Conservation (phyloP, 306 rosid species). For the Trifolium repens region DNA sequence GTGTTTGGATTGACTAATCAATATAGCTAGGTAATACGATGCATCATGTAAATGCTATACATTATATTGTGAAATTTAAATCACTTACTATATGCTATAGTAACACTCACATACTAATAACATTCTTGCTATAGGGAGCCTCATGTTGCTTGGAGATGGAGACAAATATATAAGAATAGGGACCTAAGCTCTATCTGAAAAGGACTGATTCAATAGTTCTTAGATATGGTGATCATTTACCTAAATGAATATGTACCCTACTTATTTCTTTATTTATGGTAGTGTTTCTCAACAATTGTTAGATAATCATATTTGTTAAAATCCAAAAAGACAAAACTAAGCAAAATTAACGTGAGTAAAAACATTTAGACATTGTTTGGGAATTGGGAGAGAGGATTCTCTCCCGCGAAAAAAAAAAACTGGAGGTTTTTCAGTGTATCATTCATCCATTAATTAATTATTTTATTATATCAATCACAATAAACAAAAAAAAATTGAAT, state of each 20-base stretch:
- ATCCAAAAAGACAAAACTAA: too few relatives aligned
- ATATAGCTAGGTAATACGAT: slow-evolving; percentile 36
- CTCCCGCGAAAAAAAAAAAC: too few relatives aligned
- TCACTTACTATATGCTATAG: not conserved
- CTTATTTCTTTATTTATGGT: not conserved
- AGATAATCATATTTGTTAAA: too few relatives aligned
- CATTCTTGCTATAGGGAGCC: slow-evolving; percentile 47
- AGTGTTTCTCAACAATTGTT: not conserved
- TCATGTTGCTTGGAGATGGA: slow-evolving; percentile 28
- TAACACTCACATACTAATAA: slow-evolving; percentile 31
- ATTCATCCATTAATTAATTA: too few relatives aligned
- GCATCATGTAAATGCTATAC: not conserved
- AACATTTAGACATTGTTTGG: too few relatives aligned
- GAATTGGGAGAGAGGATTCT: too few relatives aligned
- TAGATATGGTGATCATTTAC: not conserved
- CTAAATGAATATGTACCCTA: not conserved
- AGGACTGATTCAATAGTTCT: not conserved
- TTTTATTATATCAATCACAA: too few relatives aligned
- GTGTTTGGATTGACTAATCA: slow-evolving; percentile 56
- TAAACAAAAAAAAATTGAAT: too few relatives aligned
- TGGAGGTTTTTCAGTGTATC: too few relatives aligned
- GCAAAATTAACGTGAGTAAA: too few relatives aligned
- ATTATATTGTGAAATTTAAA: slow-evolving; percentile 9
- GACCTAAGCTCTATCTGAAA: slow-evolving; percentile 18
- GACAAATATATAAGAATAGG: slow-evolving; percentile 36